Conservation (phyloP, 1,139 yeast species). For the Debaryomyces sp. region DNA sequence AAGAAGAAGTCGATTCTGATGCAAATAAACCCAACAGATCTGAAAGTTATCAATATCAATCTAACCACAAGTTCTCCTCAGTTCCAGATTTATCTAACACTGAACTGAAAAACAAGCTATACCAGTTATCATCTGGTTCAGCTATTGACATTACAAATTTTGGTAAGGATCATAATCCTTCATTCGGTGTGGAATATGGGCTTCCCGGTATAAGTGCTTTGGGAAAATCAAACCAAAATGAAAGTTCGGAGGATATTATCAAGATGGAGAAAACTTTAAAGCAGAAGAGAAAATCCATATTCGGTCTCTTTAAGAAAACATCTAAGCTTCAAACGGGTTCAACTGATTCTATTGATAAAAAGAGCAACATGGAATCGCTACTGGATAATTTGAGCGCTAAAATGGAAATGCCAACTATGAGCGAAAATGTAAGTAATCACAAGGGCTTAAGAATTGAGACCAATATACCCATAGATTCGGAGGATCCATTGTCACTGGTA, state of each 20-base stretch:
- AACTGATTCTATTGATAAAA: neutral
- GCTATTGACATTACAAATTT: constrained; percentile 45
- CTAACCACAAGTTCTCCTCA: constrained; percentile 20
- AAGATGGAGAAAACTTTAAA: constrained; percentile 9
- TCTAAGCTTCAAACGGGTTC: constrained; percentile 9
- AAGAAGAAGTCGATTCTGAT: constrained; percentile 8
- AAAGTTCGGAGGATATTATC: constrained; percentile 2
- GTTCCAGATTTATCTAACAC: constrained; percentile 28
- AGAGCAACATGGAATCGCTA: neutral
- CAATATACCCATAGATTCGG: constrained; percentile 1
- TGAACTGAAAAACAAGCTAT: constrained; percentile 15
- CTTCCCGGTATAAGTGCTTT: neutral
- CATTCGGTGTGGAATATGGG: constrained; percentile 22
- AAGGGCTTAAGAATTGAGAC: constrained; percentile 8
- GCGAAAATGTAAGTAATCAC: constrained; percentile 1
- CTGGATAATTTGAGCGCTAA: neutral
- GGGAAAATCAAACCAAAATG: neutral
- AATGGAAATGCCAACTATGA: neutral
- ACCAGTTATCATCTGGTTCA: constrained; percentile 40
- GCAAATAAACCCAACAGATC: constrained; percentile 4
- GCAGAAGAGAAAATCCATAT: constrained; percentile 23
- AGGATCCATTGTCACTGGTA: constrained; percentile 8
- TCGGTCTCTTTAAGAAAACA: constrained; percentile 27
- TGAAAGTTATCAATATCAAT: constrained; percentile 4
- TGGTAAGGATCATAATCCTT: constrained; percentile 46